Percentiles rank a stretch among this genome's conserved stretches.
Conservation (phyloP, 2,329 filamentous ascomycete species). For the Scedosporium apiospermum region DNA sequence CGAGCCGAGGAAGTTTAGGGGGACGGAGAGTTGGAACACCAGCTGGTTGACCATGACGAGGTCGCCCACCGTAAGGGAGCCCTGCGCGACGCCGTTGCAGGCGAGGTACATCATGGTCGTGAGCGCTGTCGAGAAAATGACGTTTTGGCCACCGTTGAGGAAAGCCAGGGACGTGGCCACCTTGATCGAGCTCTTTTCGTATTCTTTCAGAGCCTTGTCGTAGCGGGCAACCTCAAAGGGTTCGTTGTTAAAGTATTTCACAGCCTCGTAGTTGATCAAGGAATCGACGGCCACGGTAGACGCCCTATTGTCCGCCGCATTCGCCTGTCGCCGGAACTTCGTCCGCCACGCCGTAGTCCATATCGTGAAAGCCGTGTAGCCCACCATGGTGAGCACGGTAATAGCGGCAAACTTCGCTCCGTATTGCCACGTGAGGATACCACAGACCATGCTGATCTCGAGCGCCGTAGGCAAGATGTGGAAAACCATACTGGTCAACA, state of each 20-base stretch:
- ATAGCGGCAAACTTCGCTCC: conserved; percentile 86
- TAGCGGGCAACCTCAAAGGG: conserved; percentile 88
- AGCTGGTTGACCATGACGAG: conserved; percentile 98
- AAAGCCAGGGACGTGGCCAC: conserved; percentile 88
- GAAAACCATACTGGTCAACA: conserved; percentile 97
- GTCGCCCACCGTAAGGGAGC: conserved; percentile 81
- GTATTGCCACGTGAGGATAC: conserved; percentile 94
- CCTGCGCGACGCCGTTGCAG: conserved; percentile 75
- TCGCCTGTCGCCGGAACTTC: conserved; percentile 89
- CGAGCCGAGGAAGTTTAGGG: conserved; percentile 94
- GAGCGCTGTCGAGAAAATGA: conserved; percentile 91
- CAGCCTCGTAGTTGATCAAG: conserved; percentile 96
- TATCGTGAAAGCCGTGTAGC: conserved; percentile 95
- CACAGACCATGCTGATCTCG: conserved; percentile 92
- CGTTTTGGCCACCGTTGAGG: conserved; percentile 88
- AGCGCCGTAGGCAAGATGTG: conserved; percentile 89
- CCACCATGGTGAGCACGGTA: conserved; percentile 81
- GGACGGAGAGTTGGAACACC: conserved; percentile 94
- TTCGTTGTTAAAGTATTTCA: conserved; percentile 99
- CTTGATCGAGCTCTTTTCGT: conserved; percentile 93
- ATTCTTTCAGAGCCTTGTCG: conserved; percentile 73
- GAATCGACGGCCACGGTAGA: conserved; percentile 95
- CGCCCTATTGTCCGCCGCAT: conserved; percentile 90
- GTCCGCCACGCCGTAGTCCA: conserved; percentile 95
- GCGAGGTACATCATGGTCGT: conserved; percentile 98